Percentiles rank a stretch among this genome's conserved stretches.
Evolutionary conservation across 73 alveolate genomes (phyloP).

Genomic region (Urostyla sp.): DNA sequence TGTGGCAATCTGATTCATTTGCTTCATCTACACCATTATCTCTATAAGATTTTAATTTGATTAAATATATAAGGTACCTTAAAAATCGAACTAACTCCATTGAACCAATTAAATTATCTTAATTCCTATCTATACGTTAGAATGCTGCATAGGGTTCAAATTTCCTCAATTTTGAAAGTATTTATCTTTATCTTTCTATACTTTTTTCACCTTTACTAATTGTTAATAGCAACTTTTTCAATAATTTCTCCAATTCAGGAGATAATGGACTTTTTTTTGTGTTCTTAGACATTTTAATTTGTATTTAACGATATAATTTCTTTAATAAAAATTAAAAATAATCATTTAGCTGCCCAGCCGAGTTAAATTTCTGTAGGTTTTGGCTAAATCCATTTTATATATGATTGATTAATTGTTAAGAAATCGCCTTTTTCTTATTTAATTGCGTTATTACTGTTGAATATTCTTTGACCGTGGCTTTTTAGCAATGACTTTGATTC

Average conservation of each 20-base stretch:
- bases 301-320: no score
- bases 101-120: constrained; percentile 4
- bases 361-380: constrained; percentile 30
- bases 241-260: constrained; percentile 16
- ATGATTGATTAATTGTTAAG: constrained; percentile 9
- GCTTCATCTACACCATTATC: constrained; percentile 45
- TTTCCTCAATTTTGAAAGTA: neutral
- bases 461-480: constrained; percentile 25
- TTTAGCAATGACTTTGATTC: neutral
- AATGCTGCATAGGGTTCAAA: constrained; percentile 58
- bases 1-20: constrained; percentile 55
- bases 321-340: no score
- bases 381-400: constrained; percentile 35
- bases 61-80: constrained; percentile 6
- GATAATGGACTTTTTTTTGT: neutral
- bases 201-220: constrained; percentile 26
- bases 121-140: constrained; percentile 22
- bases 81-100: constrained; percentile 30
- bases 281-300: no score
- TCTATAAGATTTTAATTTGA: neutral
- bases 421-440: neutral
- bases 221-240: constrained; percentile 6
- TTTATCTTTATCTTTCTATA: constrained; percentile 45
- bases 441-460: neutral
- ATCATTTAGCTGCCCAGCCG: no score